These are phyloP conservation scores for Candida maltosa DNA, from an alignment of 805 yeast genomes.

Conservation along the genomic window DNA sequence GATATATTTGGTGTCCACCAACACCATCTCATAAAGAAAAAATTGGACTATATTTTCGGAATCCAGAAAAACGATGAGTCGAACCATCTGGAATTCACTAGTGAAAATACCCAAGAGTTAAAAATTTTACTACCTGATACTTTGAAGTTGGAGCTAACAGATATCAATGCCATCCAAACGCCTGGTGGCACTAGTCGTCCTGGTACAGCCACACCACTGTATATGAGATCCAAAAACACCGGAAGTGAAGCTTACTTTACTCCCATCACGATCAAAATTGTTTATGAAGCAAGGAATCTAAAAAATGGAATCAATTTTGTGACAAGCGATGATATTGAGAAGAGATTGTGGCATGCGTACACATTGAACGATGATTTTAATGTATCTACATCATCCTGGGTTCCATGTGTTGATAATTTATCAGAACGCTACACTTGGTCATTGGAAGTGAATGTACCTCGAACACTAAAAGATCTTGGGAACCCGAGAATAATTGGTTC, in stretches of 20 bases:
- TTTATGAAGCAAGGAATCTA: conserved; percentile 62
- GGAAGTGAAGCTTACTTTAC: conserved; percentile 48
- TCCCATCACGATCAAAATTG: conserved; percentile 70
- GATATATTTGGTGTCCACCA: conserved; percentile 44
- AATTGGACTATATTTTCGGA: conserved; percentile 50
- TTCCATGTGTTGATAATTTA: conserved; percentile 88
- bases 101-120: conserved; percentile 56
- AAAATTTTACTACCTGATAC: conserved; percentile 61
- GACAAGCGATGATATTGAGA: conserved; percentile 51
- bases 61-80: too few relatives aligned
- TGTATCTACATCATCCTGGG: conserved; percentile 91
- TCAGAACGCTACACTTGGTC: conserved; percentile 94
- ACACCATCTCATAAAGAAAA: conserved; percentile 56
- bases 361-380: conserved; percentile 78
- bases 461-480: conserved; percentile 71
- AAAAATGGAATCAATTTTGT: conserved; percentile 74
- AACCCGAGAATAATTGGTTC: conserved; percentile 42
- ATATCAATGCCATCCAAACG: conserved; percentile 17
- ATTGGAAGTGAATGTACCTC: conserved; percentile 78
- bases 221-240: conserved; percentile 34
- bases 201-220: conserved; percentile 30
- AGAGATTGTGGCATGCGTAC: conserved; percentile 75
- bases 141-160: conserved; percentile 50
- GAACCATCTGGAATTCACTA: too few relatives aligned
- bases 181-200: conserved; percentile 24